Base-by-base conservation (phyloP, 495 filamentous ascomycete species). In the Penicillium paxilli region DNA sequence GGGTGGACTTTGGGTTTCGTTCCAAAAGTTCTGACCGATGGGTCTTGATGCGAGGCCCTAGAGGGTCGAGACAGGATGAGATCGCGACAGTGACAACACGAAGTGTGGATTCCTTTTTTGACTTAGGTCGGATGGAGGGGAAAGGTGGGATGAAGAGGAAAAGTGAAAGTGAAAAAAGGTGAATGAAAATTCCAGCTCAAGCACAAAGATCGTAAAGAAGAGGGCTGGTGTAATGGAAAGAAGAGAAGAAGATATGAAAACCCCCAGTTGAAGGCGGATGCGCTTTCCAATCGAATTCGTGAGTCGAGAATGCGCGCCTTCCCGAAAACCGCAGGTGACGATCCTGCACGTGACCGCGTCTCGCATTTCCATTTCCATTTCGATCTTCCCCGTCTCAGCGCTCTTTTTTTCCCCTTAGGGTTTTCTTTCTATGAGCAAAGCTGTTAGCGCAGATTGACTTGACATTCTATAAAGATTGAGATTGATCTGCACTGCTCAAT, bases 321-420 rank as follows among this genome's bases (percentile, higher is more conserved):
- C 52, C 70, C 69, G 52, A 66, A 66, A 66, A 66, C 45, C 70
- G 68, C 66, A 66, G 57, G 71, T 74, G 71, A 74, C 68, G 62
- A 67, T 62, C 64, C 7, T 19, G 58, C 71, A 76, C 71, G 71
- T 76, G 71, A 71, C 23, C 20, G 7, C 16, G 11, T 20, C 10
- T 20, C 14, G 38, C 55, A 52, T 68, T 73, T 72, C 66, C n/a
- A n/a, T 16, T 23, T 42, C 20, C n/a, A 37, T 14, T 11, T 37
- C 14, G 10, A n/a, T n/a, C n/a, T n/a, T n/a, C n/a, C n/a, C n/a
- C n/a, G n/a, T n/a, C n/a, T n/a, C n/a, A n/a, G n/a, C n/a, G n/a
- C n/a, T n/a, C n/a, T n/a, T n/a, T n/a, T n/a, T n/a, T n/a, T n/a
- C n/a, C n/a, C n/a, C n/a, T n/a, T n/a, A n/a, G n/a, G 33, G n/a